Conservation (phyloP, 306 rosid species). For the Rubus parviflorus region DNA sequence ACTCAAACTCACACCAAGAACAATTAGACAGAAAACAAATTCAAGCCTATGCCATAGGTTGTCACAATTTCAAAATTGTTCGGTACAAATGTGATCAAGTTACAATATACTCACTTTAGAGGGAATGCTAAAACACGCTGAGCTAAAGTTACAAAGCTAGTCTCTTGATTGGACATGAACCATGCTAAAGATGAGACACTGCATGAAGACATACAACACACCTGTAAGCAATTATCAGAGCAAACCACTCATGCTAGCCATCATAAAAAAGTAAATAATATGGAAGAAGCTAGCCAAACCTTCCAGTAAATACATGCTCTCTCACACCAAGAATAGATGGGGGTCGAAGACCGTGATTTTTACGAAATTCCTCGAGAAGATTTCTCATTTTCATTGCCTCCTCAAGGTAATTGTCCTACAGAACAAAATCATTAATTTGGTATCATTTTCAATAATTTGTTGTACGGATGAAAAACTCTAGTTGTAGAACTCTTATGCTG, state of each 20-base stretch:
- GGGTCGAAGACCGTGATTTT: slow-evolving; percentile 72
- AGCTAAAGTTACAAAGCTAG: slow-evolving; percentile 96
- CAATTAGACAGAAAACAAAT: neutral
- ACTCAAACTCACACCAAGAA: neutral
- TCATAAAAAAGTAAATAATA: slow-evolving; percentile 4
- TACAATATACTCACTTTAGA: slow-evolving; percentile 69
- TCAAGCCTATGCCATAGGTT: neutral
- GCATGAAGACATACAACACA: slow-evolving; percentile 37
- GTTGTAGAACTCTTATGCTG: neutral
- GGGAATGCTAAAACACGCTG: slow-evolving; percentile 92
- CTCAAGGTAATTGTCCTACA: slow-evolving; percentile 92
- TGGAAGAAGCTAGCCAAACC: slow-evolving; percentile 49
- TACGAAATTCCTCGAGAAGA: slow-evolving; percentile 83
- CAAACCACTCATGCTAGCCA: slow-evolving; percentile 6
- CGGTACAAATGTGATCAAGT: neutral
- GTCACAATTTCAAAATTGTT: neutral
- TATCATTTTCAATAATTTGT: neutral
- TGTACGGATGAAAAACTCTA: neutral
- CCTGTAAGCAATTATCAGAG: slow-evolving; percentile 25
- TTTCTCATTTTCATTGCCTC: slow-evolving; percentile 98
- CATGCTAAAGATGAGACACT: slow-evolving; percentile 98
- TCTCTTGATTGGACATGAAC: slow-evolving; percentile 99
- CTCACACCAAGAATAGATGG: slow-evolving; percentile 96
- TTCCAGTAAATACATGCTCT: slow-evolving; percentile 97
- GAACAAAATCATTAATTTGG: neutral